Percentiles rank a stretch among this genome's conserved stretches.
phyloP scores from a whole-genome alignment of 441 rosid species.

The Populus hybrid region DNA sequence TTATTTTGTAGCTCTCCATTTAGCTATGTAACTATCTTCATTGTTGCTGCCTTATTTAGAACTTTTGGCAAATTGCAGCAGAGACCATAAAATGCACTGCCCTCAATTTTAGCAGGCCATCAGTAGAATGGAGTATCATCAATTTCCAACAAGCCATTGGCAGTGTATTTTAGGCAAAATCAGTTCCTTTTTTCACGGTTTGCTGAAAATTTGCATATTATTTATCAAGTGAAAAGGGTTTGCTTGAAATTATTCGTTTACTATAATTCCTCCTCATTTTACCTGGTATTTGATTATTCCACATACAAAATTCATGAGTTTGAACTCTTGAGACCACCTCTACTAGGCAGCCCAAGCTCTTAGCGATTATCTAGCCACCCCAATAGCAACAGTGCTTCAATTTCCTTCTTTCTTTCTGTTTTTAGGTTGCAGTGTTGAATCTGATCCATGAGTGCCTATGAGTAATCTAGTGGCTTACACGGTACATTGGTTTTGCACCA shows the following conservation, averaged over 20 bases:
- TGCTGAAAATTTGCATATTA: no score
- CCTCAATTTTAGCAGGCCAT: no score
- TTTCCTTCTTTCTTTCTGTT: neutral
- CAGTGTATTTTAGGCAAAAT: no score
- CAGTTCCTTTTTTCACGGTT: no score
- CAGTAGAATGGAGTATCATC: no score
- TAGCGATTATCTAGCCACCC: neutral
- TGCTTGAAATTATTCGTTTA: neutral
- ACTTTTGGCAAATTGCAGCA: neutral
- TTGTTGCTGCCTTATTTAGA: neutral
- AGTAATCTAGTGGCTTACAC: constrained; percentile 23
- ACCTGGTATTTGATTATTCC: neutral
- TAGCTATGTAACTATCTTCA: neutral
- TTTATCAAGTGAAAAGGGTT: neutral
- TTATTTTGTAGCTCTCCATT: neutral
- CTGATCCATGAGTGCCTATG: constrained; percentile 20
- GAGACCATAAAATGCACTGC: no score
- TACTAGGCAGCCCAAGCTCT: neutral
- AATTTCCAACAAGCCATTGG: no score
- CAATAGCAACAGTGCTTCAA: neutral
- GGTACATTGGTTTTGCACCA: neutral
- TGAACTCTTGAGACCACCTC: neutral
- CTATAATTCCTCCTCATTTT: neutral
- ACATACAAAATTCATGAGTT: neutral
- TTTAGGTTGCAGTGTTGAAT: neutral